Evolutionary conservation across 2,329 filamentous ascomycete genomes (phyloP).

Genomic region (Fusarium temperatum): DNA sequence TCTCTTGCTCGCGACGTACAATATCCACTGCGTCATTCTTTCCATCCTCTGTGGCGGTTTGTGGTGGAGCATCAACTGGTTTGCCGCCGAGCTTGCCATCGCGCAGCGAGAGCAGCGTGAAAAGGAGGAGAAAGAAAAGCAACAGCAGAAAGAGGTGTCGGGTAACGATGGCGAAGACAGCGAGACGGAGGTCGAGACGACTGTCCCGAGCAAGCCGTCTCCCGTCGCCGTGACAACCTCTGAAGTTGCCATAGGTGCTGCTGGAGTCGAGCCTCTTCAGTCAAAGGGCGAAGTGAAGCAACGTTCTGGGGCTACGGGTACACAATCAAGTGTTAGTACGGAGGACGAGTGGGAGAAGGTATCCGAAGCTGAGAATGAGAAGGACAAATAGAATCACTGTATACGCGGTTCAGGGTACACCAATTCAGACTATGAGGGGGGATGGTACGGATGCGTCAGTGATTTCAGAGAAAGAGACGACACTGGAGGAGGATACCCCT

Average conservation of each 20-base stretch:
- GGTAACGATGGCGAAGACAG: conserved; percentile 43
- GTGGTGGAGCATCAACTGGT: conserved; percentile 98
- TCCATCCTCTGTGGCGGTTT: conserved; percentile 81
- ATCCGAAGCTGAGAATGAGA: conserved; percentile 73
- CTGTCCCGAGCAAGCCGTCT: conserved; percentile 30
- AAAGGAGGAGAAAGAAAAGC: conserved; percentile 48
- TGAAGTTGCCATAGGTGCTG: conserved; percentile 37
- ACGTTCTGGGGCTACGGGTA: conserved; percentile 54
- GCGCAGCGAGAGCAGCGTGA: conserved; percentile 53
- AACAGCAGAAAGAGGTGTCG: conserved; percentile 22
- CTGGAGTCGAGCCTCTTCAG: conserved; percentile 56
- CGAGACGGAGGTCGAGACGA: conserved; percentile 55
- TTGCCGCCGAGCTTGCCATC: conserved; percentile 72
- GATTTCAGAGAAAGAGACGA: conserved; percentile 15
- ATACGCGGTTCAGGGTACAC: not conserved
- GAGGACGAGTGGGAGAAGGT: conserved; percentile 99
- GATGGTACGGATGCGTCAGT: not conserved
- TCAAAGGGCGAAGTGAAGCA: conserved; percentile 60
- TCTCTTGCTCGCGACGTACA: conserved; percentile 83
- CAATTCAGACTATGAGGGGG: not conserved
- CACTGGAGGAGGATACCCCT: conserved; percentile 41
- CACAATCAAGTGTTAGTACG: conserved; percentile 73
- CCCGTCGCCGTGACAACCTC: conserved; percentile 18
- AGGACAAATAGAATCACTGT: conserved; percentile 56
- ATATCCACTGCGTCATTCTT: conserved; percentile 87